Evolutionary conservation across 257 asterid species (phyloP).

Genomic region (Scutellaria baicalensis): DNA sequence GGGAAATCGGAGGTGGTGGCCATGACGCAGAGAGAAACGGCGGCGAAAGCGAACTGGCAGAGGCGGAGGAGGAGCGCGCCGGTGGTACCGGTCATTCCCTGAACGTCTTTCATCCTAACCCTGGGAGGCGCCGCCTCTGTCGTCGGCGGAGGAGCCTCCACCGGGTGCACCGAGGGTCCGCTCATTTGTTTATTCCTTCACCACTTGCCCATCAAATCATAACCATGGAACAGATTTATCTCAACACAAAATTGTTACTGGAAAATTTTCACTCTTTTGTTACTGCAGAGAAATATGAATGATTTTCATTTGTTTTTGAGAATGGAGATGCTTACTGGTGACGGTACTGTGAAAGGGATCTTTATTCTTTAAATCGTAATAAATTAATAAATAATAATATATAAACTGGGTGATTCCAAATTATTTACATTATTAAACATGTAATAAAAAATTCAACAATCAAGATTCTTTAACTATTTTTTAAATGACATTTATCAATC

Average conservation of each 20-base stretch:
- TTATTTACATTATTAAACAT: no score
- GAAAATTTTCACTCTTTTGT: not conserved
- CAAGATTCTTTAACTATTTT: no score
- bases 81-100: conserved; percentile 71
- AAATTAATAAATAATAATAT: no score
- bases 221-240: not conserved
- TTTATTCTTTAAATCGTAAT: not conserved
- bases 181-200: conserved; percentile 41
- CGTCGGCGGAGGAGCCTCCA: conserved; percentile 43
- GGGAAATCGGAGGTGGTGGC: conserved; percentile 83
- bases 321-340: not conserved
- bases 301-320: not conserved
- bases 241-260: not conserved
- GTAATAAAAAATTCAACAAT: no score
- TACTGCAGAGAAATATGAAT: not conserved
- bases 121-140: conserved; percentile 42
- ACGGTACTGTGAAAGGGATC: not conserved
- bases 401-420: no score
- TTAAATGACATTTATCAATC: no score
- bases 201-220: conserved; percentile 3
- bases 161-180: conserved; percentile 82
- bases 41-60: conserved; percentile 62
- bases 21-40: conserved; percentile 64
- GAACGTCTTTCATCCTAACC: conserved; percentile 65
- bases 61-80: conserved; percentile 71